Percentiles rank a stretch among this genome's conserved stretches.
These are phyloP conservation scores for Agroathelia rolfsii DNA, from an alignment of 1,284 basidiomycete genomes.

Conservation along the genomic window DNA sequence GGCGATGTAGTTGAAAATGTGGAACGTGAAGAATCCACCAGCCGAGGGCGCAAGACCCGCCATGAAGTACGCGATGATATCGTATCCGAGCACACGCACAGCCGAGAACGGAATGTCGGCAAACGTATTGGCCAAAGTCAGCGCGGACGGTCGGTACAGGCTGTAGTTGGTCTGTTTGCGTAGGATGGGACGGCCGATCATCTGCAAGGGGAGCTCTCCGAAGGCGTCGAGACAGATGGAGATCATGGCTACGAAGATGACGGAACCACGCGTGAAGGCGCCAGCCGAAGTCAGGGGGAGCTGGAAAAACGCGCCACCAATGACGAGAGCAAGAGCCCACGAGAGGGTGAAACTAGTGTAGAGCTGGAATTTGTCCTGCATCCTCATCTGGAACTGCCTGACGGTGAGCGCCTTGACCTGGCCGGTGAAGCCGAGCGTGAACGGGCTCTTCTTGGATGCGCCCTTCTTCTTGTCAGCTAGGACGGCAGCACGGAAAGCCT, in stretches of 20 bases:
- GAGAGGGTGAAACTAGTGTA: slow-evolving; percentile 58
- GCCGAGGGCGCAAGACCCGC: slow-evolving; percentile 48
- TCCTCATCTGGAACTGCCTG: slow-evolving; percentile 68
- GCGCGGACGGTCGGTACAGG: slow-evolving; percentile 73
- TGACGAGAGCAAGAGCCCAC: slow-evolving; percentile 55
- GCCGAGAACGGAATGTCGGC: slow-evolving; percentile 73
- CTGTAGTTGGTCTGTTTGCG: slow-evolving; percentile 68
- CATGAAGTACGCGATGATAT: slow-evolving; percentile 73
- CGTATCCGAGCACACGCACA: slow-evolving; percentile 50
- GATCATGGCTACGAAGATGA: slow-evolving; percentile 69
- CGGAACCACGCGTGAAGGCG: slow-evolving; percentile 81
- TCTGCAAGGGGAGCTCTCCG: slow-evolving; percentile 64
- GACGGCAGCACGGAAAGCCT: slow-evolving; percentile 71
- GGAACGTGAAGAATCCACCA: slow-evolving; percentile 65
- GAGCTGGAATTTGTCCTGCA: slow-evolving; percentile 81
- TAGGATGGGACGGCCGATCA: slow-evolving; percentile 70
- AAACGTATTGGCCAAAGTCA: slow-evolving; percentile 64
- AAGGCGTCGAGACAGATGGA: slow-evolving; percentile 74
- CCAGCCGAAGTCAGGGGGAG: slow-evolving; percentile 67
- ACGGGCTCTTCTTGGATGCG: slow-evolving; percentile 78
- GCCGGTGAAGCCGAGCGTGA: slow-evolving; percentile 71
- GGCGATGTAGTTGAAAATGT: slow-evolving; percentile 52
- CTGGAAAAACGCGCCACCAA: slow-evolving; percentile 70
- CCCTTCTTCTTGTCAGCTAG: slow-evolving; percentile 74
- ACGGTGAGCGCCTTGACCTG: slow-evolving; percentile 68